Conservation (phyloP, 1,284 basidiomycete genomes). For the Sporisorium reilianum region DNA sequence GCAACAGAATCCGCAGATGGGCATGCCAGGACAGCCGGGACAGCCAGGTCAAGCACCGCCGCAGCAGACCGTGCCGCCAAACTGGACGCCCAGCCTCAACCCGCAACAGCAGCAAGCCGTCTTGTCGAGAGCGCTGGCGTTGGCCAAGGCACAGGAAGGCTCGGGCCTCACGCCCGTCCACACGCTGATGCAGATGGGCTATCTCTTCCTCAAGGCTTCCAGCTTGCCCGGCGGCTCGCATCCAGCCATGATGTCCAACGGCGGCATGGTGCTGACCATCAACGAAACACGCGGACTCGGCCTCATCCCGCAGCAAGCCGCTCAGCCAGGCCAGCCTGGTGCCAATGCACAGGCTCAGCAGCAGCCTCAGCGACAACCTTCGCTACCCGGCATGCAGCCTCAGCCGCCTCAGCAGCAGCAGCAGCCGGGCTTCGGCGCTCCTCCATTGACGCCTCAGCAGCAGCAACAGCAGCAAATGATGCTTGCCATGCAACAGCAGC, state of each 20-base stretch:
- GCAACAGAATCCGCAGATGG: conserved; percentile 29
- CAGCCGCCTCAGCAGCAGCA: conserved; percentile 16
- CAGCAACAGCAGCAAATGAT: conserved; percentile 34
- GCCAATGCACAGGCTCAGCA: conserved; percentile 15
- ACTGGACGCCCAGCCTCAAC: conserved; percentile 57
- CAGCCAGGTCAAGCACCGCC: conserved; percentile 21
- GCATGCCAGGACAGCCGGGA: conserved; percentile 28
- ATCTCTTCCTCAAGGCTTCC: conserved; percentile 61
- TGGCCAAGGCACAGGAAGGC: conserved; percentile 55
- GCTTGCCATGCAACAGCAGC: conserved; percentile 43
- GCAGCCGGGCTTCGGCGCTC: conserved; percentile 21
- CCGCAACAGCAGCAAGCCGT: conserved; percentile 62
- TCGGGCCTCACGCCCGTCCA: conserved; percentile 54
- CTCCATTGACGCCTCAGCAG: conserved; percentile 20
- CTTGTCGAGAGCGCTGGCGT: conserved; percentile 53
- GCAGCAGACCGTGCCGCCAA: conserved; percentile 49
- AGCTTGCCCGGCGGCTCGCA: conserved; percentile 53
- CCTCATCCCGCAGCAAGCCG: conserved; percentile 52
- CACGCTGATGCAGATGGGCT: conserved; percentile 63
- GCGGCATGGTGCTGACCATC: conserved; percentile 62
- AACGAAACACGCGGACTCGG: conserved; percentile 62
- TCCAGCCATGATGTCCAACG: conserved; percentile 45
- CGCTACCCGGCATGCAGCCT: conserved; percentile 10
- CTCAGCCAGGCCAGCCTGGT: conserved; percentile 16
- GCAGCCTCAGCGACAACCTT: conserved; percentile 17